phyloP scores from a whole-genome alignment of 805 yeast species.

The Pichia membranifaciens region DNA sequence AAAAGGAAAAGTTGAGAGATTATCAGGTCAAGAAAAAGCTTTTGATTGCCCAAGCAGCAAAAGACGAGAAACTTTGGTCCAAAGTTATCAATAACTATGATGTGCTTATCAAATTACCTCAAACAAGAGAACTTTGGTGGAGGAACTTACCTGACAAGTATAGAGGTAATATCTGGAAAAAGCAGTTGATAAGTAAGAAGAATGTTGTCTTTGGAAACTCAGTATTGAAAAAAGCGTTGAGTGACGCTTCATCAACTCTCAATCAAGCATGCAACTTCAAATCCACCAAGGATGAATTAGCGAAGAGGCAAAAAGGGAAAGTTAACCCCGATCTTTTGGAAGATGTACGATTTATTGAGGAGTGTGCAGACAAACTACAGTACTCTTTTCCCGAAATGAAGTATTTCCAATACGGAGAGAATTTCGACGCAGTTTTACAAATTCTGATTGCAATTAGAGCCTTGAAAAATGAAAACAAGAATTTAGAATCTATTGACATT shows the following conservation, averaged over 20 bases:
- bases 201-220: conserved; percentile 13
- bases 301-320: conserved; percentile 15
- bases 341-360: conserved; percentile 20
- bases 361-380: conserved; percentile 21
- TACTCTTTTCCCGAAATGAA: conserved; percentile 25
- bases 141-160: conserved; percentile 43
- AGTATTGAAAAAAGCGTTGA: conserved; percentile 11
- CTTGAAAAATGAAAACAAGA: conserved; percentile 13
- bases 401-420: conserved; percentile 26
- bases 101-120: conserved; percentile 30
- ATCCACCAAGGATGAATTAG: conserved; percentile 15
- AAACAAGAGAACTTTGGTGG: conserved; percentile 55
- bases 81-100: conserved; percentile 35
- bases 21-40: conserved; percentile 31
- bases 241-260: conserved; percentile 19
- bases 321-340: conserved; percentile 12
- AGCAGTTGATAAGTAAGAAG: conserved; percentile 37
- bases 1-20: conserved; percentile 29
- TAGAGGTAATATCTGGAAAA: conserved; percentile 48
- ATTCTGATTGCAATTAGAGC: conserved; percentile 21
- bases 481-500: conserved; percentile 14
- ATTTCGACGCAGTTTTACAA: conserved; percentile 26
- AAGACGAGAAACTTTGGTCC: conserved; percentile 39
- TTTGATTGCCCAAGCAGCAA: conserved; percentile 30
- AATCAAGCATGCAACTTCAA: conserved; percentile 29